These are phyloP conservation scores for Yarrowia phangngaensis DNA, from an alignment of 805 yeast species.

Conservation along the genomic window DNA sequence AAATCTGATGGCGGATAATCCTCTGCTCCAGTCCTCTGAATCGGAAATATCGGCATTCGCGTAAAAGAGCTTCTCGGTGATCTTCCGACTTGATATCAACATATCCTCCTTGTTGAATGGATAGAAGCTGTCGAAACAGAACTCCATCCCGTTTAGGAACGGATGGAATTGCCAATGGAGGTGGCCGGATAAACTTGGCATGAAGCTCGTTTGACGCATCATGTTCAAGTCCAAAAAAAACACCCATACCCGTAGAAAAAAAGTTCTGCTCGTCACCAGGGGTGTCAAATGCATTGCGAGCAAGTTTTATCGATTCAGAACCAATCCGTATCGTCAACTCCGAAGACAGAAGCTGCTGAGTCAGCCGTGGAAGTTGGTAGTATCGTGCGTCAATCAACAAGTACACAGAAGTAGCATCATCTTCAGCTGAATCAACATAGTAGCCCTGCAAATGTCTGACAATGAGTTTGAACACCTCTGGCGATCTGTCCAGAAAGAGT, in stretches of 20 bases:
- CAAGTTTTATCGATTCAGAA: conserved; percentile 53
- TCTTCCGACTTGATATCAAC: conserved; percentile 48
- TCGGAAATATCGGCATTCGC: conserved; percentile 74
- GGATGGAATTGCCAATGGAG: conserved; percentile 62
- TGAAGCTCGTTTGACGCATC: conserved; percentile 37
- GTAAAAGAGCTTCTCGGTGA: conserved; percentile 55
- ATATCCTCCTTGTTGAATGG: conserved; percentile 53
- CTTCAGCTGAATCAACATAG: conserved; percentile 47
- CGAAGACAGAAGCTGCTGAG: conserved; percentile 47
- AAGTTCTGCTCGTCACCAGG: conserved; percentile 77
- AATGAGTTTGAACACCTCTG: conserved; percentile 62
- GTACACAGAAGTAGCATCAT: conserved; percentile 57
- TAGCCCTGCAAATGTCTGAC: conserved; percentile 70
- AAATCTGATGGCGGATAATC: conserved; percentile 51
- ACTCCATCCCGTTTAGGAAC: conserved; percentile 51
- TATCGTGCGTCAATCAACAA: conserved; percentile 68
- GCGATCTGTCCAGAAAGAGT: conserved; percentile 69
- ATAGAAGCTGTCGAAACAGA: conserved; percentile 54
- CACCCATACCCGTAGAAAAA: conserved; percentile 59
- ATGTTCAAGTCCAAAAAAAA: conserved; percentile 51
- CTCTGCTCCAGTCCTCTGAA: conserved; percentile 71
- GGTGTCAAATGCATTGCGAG: conserved; percentile 50
- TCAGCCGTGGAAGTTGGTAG: conserved; percentile 59
- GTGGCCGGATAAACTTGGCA: conserved; percentile 63
- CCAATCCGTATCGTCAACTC: conserved; percentile 61